Conservation (phyloP, 1,284 basidiomycete genomes). For the Heliocybe sulcata region DNA sequence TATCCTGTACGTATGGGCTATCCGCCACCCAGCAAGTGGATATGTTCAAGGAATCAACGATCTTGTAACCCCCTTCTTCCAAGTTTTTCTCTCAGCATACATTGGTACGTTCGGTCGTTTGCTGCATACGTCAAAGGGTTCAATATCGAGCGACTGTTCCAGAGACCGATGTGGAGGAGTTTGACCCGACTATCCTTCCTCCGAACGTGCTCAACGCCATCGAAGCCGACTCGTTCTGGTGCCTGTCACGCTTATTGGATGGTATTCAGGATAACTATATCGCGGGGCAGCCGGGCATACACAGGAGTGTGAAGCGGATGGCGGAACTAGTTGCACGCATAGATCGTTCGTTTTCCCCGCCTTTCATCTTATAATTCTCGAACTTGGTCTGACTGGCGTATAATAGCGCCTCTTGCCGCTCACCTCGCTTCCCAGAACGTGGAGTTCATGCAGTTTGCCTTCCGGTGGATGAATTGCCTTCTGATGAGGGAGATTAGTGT, state of each 20-base stretch:
- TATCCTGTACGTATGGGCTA: conserved; percentile 96
- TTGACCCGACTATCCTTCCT: conserved; percentile 76
- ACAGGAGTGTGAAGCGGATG: conserved; percentile 88
- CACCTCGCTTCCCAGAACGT: conserved; percentile 88
- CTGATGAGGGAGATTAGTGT: conserved; percentile 96
- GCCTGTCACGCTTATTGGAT: conserved; percentile 86
- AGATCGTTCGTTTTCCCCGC: conserved; percentile 52
- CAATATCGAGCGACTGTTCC: not conserved
- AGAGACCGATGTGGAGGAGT: conserved; percentile 73
- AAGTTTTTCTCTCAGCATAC: conserved; percentile 88
- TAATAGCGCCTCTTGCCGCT: conserved; percentile 65
- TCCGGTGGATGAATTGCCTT: conserved; percentile 98
- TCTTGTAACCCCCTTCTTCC: conserved; percentile 91
- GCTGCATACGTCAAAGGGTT: not conserved
- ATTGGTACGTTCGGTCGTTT: conserved; percentile 50
- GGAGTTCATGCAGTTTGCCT: conserved; percentile 98
- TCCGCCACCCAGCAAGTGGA: conserved; percentile 91
- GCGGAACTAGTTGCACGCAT: conserved; percentile 88
- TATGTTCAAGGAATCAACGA: conserved; percentile 99
- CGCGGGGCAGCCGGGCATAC: conserved; percentile 90
- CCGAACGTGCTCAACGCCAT: conserved; percentile 68
- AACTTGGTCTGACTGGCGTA: not conserved
- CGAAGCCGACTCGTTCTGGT: conserved; percentile 97
- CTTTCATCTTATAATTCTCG: not conserved
- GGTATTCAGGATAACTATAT: conserved; percentile 99